Base-by-base conservation (phyloP, 1,139 yeast genomes). In the Yamadazyma diospyri region DNA sequence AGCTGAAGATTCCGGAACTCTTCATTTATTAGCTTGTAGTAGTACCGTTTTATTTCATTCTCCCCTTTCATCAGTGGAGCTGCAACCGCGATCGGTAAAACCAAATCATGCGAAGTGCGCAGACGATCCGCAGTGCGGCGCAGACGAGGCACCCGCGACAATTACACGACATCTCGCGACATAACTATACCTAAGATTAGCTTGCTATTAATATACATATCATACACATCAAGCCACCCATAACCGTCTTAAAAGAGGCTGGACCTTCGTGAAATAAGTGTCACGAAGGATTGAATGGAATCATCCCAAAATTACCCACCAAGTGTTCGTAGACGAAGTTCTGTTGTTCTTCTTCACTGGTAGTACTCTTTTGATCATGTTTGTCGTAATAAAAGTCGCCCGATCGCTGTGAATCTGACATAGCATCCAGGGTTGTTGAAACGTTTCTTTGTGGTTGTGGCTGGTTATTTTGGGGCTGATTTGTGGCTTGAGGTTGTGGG, bases 1-100 rank as follows among this genome's bases (percentile, higher is more conserved):
- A 59, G 45, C 43, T 68, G 72, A 29, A 69, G 55, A 23, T 38
- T 46, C 13, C 69, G 53, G 40, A 66, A 66, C 47, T 64, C 72
- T 31, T 55, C 55, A 39, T 55, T 56, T 28, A 66, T 60, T 26
- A 64, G 38, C 33, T 47, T 48, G 15, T 44, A 47, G 37, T 61
- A 64, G 37, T 59, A 36, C 14, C 46, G 39, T 34, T 30, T 42
- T n/a, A 45, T 32, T 17, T 44, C 45, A 15, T 40, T 36, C 12
- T 41, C 34, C 4, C 38, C 37, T 15, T 27, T 29, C 18, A 9
- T 27, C 9, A 23, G 12, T 12, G 23, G 6, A 6, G 9, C 9
- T 6, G 20, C 6, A 9, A 9, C 20, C 9, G 8, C 9, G 20
- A 7, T 18, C 9, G 20, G n/a, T n/a, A n/a, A n/a, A n/a, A n/a